Conservation (phyloP, 2,329 filamentous ascomycete species). For the Aurifilum marmelostoma region DNA sequence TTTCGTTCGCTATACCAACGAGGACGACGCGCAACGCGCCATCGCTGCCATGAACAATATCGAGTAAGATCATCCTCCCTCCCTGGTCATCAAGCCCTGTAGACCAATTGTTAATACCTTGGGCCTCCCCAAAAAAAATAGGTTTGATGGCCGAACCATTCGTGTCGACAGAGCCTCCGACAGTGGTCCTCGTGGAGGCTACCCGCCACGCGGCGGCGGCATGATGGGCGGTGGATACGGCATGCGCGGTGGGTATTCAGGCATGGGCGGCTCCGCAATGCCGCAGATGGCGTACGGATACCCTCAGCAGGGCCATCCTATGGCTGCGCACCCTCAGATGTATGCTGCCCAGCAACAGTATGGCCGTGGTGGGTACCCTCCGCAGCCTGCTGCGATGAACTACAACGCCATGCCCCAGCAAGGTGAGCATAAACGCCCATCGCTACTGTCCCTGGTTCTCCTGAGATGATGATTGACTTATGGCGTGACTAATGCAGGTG, state of each 20-base stretch:
- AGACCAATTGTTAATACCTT: not conserved
- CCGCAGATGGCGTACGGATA: conserved; percentile 43
- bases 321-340: conserved; percentile 39
- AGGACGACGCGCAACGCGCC: conserved; percentile 75
- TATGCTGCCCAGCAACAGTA: conserved; percentile 44
- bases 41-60: conserved; percentile 83
- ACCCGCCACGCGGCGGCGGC: conserved; percentile 51
- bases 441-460: not conserved
- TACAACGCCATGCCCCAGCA: conserved; percentile 48
- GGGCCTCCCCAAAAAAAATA: conserved; percentile 42
- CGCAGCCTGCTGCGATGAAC: conserved; percentile 36
- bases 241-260: conserved; percentile 42
- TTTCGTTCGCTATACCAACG: conserved; percentile 86
- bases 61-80: conserved; percentile 67
- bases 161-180: conserved; percentile 96
- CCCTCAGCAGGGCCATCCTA: conserved; percentile 42
- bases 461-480: conserved; percentile 1
- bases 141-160: conserved; percentile 92
- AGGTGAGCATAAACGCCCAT: conserved; percentile 34
- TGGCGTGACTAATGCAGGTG: conserved; percentile 3
- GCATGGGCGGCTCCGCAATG: conserved; percentile 39
- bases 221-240: conserved; percentile 40
- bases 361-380: conserved; percentile 49
- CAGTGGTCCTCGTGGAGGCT: conserved; percentile 65
- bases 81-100: not conserved